Conservation (phyloP, 768 basidiomycete genomes). For the Leccinum olivaceopallidum region DNA sequence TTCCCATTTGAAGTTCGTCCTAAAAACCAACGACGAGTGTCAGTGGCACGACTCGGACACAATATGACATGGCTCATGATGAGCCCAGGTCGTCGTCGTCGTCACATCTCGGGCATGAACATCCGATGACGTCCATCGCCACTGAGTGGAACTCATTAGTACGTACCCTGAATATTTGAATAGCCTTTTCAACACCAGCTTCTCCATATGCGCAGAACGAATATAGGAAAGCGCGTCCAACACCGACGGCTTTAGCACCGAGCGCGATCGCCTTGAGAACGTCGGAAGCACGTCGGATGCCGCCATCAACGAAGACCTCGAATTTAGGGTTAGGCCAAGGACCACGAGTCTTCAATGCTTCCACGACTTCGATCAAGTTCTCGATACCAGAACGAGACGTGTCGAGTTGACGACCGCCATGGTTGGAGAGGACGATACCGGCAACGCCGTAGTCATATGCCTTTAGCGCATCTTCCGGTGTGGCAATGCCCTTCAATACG, state of each 20-base stretch:
- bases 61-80: not conserved
- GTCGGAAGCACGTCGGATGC: conserved; percentile 85
- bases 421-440: conserved; percentile 83
- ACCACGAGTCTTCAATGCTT: conserved; percentile 64
- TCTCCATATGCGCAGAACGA: conserved; percentile 84
- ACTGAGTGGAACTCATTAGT: not conserved
- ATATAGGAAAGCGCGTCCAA: conserved; percentile 83
- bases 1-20: conserved; percentile 97
- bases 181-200: conserved; percentile 81
- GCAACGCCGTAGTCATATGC: conserved; percentile 77
- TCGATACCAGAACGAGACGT: conserved; percentile 88
- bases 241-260: conserved; percentile 78
- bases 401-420: conserved; percentile 78
- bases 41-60: not conserved
- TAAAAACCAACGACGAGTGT: conserved; percentile 27
- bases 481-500: conserved; percentile 85
- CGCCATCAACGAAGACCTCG: conserved; percentile 90
- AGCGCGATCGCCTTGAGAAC: conserved; percentile 82
- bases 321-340: conserved; percentile 76
- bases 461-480: conserved; percentile 83
- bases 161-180: conserved; percentile 71
- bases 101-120: not conserved
- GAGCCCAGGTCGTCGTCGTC: not conserved
- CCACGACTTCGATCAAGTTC: conserved; percentile 4
- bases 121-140: conserved; percentile 29